Evolutionary conservation across 352 stramenopile species (phyloP).

Genomic region (Paralagenidium karlingii): DNA sequence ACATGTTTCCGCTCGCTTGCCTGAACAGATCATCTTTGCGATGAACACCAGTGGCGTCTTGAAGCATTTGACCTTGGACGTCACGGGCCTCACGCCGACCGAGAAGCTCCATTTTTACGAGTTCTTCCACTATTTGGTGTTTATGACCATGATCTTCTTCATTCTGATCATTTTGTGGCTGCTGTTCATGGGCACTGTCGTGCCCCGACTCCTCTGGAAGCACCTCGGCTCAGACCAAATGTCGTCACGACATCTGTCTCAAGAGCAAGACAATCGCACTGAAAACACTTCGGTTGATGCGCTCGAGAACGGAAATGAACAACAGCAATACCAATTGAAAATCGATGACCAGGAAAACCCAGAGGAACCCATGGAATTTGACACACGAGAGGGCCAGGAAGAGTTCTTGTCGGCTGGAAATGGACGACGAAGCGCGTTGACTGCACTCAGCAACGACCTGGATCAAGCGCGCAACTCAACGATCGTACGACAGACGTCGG

Average conservation of each 20-base stretch:
- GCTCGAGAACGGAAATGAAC: slow-evolving; percentile 12
- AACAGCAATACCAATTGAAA: slow-evolving; percentile 8
- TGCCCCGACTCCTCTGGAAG: slow-evolving; percentile 67
- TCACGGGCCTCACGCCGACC: slow-evolving; percentile 25
- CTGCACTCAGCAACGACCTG: background rate
- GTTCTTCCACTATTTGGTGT: slow-evolving; percentile 86
- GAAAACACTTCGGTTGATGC: slow-evolving; percentile 4
- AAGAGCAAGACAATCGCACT: too few relatives aligned
- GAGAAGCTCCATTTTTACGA: slow-evolving; percentile 81
- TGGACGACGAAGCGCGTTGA: too few relatives aligned
- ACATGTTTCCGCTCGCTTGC: background rate
- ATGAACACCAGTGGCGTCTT: slow-evolving; percentile 73
- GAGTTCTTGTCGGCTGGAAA: too few relatives aligned
- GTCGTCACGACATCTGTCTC: slow-evolving; percentile 7
- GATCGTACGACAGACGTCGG: slow-evolving; percentile 22
- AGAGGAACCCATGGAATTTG: slow-evolving; percentile 2
- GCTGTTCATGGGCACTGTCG: slow-evolving; percentile 73
- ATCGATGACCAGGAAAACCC: background rate
- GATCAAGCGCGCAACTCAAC: background rate
- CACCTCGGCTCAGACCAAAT: slow-evolving; percentile 12
- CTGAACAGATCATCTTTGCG: slow-evolving; percentile 60
- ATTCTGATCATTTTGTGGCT: slow-evolving; percentile 77
- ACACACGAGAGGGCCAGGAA: too few relatives aligned
- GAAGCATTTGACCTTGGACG: slow-evolving; percentile 21
- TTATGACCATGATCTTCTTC: slow-evolving; percentile 84